Conservation (phyloP, 805 yeast species). For the Saccharomycopsis babjevae region DNA sequence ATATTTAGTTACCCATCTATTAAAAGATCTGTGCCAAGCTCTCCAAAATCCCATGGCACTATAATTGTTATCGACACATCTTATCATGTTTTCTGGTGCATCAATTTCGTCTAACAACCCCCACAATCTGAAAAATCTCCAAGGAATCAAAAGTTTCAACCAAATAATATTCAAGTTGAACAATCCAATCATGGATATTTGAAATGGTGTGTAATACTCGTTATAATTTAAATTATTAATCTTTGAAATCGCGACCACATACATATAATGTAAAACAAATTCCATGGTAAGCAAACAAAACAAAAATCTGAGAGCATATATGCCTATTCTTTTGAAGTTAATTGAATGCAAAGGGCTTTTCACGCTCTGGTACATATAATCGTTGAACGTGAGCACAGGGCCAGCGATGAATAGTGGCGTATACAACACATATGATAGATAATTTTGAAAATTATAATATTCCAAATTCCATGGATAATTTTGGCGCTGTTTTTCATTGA, state of each 20-base stretch:
- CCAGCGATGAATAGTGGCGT: slow-evolving; percentile 93
- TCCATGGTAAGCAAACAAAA: slow-evolving; percentile 85
- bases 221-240: slow-evolving; percentile 76
- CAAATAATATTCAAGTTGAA: slow-evolving; percentile 86
- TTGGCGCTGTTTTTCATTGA: slow-evolving; percentile 56
- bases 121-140: slow-evolving; percentile 95
- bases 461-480: slow-evolving; percentile 48
- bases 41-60: slow-evolving; percentile 96
- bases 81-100: slow-evolving; percentile 94
- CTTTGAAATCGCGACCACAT: slow-evolving; percentile 88
- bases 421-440: slow-evolving; percentile 67
- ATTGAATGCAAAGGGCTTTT: slow-evolving; percentile 41
- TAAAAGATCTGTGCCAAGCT: slow-evolving; percentile 95
- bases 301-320: slow-evolving; percentile 58
- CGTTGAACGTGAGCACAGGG: slow-evolving; percentile 88
- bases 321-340: slow-evolving; percentile 37
- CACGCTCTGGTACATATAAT: slow-evolving; percentile 67
- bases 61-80: slow-evolving; percentile 91
- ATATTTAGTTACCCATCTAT: slow-evolving; percentile 82
- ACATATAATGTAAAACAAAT: slow-evolving; percentile 71
- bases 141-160: slow-evolving; percentile 87
- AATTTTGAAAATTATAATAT: slow-evolving; percentile 57
- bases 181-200: slow-evolving; percentile 87
- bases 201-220: slow-evolving; percentile 63
- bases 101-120: slow-evolving; percentile 84